A percentile compares a stretch with the other conserved stretches of the same genome.
These are phyloP conservation scores for Trichophyton verrucosum DNA, from an alignment of 2,329 filamentous ascomycete species.

Conservation along the genomic window DNA sequence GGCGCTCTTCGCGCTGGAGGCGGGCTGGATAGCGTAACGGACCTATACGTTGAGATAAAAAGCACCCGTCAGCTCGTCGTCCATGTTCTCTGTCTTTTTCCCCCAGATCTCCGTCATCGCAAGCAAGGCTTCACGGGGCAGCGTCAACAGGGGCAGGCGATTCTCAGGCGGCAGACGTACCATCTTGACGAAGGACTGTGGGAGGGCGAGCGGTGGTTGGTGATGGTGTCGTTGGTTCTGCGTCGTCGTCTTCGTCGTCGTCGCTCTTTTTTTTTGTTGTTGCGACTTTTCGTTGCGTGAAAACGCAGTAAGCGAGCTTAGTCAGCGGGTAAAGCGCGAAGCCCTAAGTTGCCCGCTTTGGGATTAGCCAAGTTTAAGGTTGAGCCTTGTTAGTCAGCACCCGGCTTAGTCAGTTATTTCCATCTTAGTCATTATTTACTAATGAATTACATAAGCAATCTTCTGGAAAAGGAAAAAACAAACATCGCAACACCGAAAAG, in stretches of 20 bases:
- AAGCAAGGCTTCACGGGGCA: background rate
- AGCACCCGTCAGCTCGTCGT: background rate
- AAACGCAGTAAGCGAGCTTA: slow-evolving; percentile 13
- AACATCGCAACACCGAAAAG: background rate
- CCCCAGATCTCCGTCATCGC: no score
- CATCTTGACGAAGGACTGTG: slow-evolving; percentile 32
- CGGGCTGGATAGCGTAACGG: slow-evolving; percentile 89
- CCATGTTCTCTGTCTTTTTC: background rate
- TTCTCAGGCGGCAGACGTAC: slow-evolving; percentile 24
- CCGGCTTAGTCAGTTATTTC: background rate
- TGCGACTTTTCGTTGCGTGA: slow-evolving; percentile 2
- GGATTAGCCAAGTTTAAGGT: slow-evolving; percentile 7
- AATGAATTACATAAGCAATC: background rate
- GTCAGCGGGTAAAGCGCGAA: slow-evolving; percentile 13
- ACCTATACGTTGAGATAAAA: slow-evolving; percentile 47
- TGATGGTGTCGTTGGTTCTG: slow-evolving; percentile 18
- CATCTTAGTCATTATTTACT: background rate
- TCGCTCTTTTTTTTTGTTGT: slow-evolving; percentile 17
- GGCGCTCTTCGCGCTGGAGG: slow-evolving; percentile 82
- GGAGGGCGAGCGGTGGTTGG: slow-evolving; percentile 30
- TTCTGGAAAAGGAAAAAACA: background rate
- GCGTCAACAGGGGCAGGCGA: background rate
- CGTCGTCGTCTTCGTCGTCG: slow-evolving; percentile 17
- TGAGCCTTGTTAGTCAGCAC: background rate
- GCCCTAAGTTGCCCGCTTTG: slow-evolving; percentile 28